phyloP scores from a whole-genome alignment of 306 rosid genomes.

The Malus fusca region DNA sequence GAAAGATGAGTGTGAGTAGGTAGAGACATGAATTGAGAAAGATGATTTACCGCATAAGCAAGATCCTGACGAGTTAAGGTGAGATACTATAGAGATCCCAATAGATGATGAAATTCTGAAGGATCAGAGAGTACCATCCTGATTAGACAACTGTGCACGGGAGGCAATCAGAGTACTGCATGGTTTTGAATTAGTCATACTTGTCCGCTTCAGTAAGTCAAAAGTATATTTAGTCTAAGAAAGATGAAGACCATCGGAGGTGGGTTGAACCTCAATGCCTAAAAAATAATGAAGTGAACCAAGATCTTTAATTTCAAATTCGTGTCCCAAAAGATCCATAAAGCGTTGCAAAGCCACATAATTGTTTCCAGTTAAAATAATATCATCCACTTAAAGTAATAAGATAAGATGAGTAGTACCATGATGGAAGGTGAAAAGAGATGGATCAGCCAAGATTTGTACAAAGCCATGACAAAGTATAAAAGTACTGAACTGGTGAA shows the following conservation, averaged over 20 bases:
- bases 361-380: background rate
- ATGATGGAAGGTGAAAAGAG: background rate
- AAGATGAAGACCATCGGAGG: background rate
- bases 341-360: fast-evolving
- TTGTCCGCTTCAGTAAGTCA: background rate
- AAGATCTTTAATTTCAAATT: background rate
- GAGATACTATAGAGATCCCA: no score
- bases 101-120: background rate
- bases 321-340: background rate
- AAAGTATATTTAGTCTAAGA: background rate
- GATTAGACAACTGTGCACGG: background rate
- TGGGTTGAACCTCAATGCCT: background rate
- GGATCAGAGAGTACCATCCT: background rate
- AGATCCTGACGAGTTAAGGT: no score
- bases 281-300: background rate
- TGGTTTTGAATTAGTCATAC: no score
- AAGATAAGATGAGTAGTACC: background rate
- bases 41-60: background rate
- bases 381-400: background rate
- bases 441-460: background rate
- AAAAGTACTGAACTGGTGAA: background rate
- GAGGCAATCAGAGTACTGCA: background rate
- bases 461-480: background rate
- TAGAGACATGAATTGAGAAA: background rate
- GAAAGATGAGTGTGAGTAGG: no score